A percentile compares a stretch with the other conserved stretches of the same genome.
phyloP scores from a whole-genome alignment of 2,329 filamentous ascomycete species.

The Hymenoscyphus occultus region DNA sequence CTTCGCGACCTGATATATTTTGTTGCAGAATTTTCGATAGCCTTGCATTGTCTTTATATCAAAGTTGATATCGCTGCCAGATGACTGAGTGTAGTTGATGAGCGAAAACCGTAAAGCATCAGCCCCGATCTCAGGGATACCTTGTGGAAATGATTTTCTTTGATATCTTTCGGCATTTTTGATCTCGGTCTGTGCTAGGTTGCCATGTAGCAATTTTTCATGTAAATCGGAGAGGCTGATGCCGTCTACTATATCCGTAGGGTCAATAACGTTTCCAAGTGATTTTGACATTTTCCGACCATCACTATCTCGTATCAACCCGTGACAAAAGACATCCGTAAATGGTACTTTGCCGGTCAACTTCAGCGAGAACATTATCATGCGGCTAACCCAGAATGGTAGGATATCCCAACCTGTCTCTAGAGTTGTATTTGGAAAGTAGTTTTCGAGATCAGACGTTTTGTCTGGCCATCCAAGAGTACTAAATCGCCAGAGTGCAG shows the following conservation, averaged over 20 bases:
- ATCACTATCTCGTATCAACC: constrained; percentile 83
- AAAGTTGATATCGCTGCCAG: constrained; percentile 73
- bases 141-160: constrained; percentile 84
- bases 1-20: constrained; percentile 92
- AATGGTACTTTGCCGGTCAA: constrained; percentile 87
- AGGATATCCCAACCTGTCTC: constrained; percentile 95
- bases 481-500: constrained; percentile 86
- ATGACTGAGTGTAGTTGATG: constrained; percentile 72
- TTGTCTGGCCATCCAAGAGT: constrained; percentile 85
- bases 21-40: constrained; percentile 92
- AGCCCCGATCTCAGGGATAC: constrained; percentile 86
- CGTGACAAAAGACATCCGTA: constrained; percentile 90
- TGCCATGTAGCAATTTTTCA: constrained; percentile 33
- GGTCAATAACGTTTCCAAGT: constrained; percentile 88
- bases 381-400: constrained; percentile 85
- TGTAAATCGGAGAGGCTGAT: constrained; percentile 74
- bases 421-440: constrained; percentile 81
- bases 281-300: constrained; percentile 96
- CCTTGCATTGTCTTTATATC: constrained; percentile 87
- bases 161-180: constrained; percentile 73
- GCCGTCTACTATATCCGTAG: constrained; percentile 83
- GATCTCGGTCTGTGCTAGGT: constrained; percentile 9
- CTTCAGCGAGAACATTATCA: constrained; percentile 90
- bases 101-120: constrained; percentile 88
- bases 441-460: constrained; percentile 69